Conservation (phyloP, 805 yeast species). For the Tanozyma kutaoensis region DNA sequence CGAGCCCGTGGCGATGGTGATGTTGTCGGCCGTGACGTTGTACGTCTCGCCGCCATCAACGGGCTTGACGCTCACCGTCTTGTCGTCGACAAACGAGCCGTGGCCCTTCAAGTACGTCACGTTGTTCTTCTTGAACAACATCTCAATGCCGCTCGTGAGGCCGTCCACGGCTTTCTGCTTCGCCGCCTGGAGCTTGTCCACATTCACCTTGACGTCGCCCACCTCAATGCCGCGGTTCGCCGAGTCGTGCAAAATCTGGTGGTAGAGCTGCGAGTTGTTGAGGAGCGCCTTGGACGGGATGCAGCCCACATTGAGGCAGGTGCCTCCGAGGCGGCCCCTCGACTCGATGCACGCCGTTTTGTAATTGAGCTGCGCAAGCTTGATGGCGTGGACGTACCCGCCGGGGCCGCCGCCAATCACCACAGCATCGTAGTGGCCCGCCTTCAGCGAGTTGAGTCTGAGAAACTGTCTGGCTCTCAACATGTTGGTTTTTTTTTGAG, state of each 20-base stretch:
- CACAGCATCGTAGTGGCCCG: constrained; percentile 70
- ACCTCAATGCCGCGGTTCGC: constrained; percentile 84
- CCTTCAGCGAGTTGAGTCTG: constrained; percentile 29
- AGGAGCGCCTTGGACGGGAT: constrained; percentile 94
- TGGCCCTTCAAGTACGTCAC: constrained; percentile 90
- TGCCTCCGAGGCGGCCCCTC: constrained; percentile 95
- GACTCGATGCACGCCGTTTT: constrained; percentile 95
- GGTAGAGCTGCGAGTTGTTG: constrained; percentile 90
- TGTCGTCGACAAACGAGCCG: constrained; percentile 78
- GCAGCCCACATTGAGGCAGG: constrained; percentile 98
- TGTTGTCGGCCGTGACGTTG: constrained; percentile 65
- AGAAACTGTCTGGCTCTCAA: constrained; percentile 19
- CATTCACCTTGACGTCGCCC: constrained; percentile 59
- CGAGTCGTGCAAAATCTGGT: constrained; percentile 78
- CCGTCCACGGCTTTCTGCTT: constrained; percentile 84
- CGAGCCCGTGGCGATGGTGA: constrained; percentile 96
- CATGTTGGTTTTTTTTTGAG: no score
- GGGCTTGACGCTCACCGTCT: constrained; percentile 68
- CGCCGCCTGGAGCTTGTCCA: constrained; percentile 74
- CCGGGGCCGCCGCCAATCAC: constrained; percentile 99
- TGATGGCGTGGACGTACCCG: constrained; percentile 98
- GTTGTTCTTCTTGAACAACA: constrained; percentile 89
- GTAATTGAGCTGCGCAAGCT: constrained; percentile 91
- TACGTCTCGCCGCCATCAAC: constrained; percentile 71
- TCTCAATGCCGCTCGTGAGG: constrained; percentile 87